These are phyloP conservation scores for Diospyros kaki DNA, from an alignment of 148 eudicot genomes.

Conservation along the genomic window DNA sequence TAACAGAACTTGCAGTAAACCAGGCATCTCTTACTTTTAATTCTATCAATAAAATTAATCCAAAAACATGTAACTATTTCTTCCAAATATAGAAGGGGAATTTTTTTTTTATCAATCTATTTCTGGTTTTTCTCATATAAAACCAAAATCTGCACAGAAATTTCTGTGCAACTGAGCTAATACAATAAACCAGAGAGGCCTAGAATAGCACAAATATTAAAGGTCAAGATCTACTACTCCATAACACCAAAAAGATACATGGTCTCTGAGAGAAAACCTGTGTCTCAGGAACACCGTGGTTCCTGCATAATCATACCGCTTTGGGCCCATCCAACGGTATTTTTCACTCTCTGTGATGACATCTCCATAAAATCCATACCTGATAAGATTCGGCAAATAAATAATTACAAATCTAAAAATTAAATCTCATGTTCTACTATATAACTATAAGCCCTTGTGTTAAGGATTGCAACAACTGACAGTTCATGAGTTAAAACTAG, in stretches of 20 bases:
- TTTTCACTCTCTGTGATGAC: conserved; percentile 93
- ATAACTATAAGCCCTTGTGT: too few species aligned
- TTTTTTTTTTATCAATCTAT: too few species aligned
- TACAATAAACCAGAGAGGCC: conserved; percentile 3
- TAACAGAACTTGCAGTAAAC: too few species aligned
- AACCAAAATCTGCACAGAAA: neutral
- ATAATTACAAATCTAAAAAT: too few species aligned
- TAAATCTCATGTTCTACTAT: too few species aligned
- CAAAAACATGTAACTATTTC: neutral
- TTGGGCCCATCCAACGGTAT: conserved; percentile 99
- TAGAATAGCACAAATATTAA: neutral
- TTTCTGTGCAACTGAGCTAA: neutral
- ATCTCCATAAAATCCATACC: conserved; percentile 98
- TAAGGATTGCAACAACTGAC: too few species aligned
- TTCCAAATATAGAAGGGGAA: too few species aligned
- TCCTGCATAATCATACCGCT: conserved; percentile 93
- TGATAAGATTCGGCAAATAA: conserved; percentile 24
- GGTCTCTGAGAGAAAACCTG: conserved; percentile 37
- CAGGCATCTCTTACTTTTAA: too few species aligned
- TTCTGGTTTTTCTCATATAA: neutral
- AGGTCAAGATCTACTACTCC: neutral
- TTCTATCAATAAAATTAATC: neutral
- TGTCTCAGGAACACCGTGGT: conserved; percentile 83
- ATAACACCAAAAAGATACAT: neutral
- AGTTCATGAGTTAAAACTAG: too few species aligned